Evolutionary conservation across 164 flowering plant species (phyloP).

Genomic region (Kalanchoe fedtschenkoi): DNA sequence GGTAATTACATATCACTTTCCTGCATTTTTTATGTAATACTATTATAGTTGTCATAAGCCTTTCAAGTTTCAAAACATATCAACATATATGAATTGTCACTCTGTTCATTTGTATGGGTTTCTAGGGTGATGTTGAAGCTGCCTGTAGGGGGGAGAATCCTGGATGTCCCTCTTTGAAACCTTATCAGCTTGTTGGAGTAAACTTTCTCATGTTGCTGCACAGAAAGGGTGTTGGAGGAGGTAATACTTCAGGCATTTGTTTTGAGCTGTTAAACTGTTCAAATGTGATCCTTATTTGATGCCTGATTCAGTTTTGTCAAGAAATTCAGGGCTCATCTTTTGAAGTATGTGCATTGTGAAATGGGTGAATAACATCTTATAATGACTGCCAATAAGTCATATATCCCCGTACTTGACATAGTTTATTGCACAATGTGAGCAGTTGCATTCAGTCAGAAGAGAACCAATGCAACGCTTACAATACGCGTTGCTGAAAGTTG

Average conservation of each 20-base stretch:
- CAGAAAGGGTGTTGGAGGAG: conserved; percentile 81
- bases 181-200: conserved; percentile 95
- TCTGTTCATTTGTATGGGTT: conserved; percentile 3
- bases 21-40: background rate
- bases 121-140: conserved; percentile 64
- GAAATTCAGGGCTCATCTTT: background rate
- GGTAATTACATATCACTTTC: conserved; percentile 22
- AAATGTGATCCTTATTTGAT: background rate
- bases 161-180: conserved; percentile 73
- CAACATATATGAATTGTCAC: background rate
- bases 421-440: background rate
- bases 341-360: background rate
- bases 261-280: background rate
- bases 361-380: background rate
- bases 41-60: background rate
- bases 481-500: background rate
- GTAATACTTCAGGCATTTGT: conserved; percentile 22
- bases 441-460: background rate
- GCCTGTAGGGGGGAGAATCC: conserved; percentile 62
- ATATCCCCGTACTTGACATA: background rate
- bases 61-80: background rate
- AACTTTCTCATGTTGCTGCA: conserved; percentile 85
- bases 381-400: background rate
- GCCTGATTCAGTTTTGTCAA: background rate
- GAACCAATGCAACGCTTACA: background rate